Percentiles rank a stretch among this genome's conserved stretches.
Conservation (phyloP, 805 yeast species). For the Schwanniomyces sp. region DNA sequence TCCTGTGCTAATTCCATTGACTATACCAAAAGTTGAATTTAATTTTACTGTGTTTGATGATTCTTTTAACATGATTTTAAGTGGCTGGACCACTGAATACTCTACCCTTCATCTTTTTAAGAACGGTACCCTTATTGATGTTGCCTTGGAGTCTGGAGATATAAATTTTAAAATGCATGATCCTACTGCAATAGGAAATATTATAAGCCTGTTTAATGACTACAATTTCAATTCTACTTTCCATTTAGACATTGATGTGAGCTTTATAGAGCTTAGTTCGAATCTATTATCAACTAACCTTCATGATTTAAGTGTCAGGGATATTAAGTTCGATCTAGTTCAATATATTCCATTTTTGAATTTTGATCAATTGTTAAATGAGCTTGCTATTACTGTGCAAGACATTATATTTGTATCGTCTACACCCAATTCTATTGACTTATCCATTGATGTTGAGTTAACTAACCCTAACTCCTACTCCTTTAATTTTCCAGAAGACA, state of each 20-base stretch:
- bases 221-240: slow-evolving; percentile 1
- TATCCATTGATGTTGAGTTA: slow-evolving; percentile 24
- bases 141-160: slow-evolving; percentile 6
- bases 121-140: neutral
- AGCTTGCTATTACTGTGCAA: slow-evolving; percentile 12
- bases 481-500: slow-evolving; percentile 19
- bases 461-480: slow-evolving; percentile 6
- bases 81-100: slow-evolving; percentile 9
- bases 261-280: slow-evolving; percentile 11
- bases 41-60: slow-evolving; percentile 7
- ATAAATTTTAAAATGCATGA: slow-evolving; percentile 10
- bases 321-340: neutral
- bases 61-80: slow-evolving; percentile 1
- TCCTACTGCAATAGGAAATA: slow-evolving; percentile 12
- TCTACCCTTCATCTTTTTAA: slow-evolving; percentile 3
- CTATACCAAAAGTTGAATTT: slow-evolving; percentile 4
- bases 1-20: slow-evolving; percentile 1
- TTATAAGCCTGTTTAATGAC: slow-evolving; percentile 12
- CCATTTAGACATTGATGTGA: slow-evolving; percentile 10
- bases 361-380: slow-evolving; percentile 5
- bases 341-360: neutral
- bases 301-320: slow-evolving; percentile 3
- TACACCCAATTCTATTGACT: slow-evolving; percentile 13
- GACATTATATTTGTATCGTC: slow-evolving; percentile 27
- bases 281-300: slow-evolving; percentile 5